Conservation (phyloP, 495 filamentous ascomycete species). For the Parathielavia appendiculata region DNA sequence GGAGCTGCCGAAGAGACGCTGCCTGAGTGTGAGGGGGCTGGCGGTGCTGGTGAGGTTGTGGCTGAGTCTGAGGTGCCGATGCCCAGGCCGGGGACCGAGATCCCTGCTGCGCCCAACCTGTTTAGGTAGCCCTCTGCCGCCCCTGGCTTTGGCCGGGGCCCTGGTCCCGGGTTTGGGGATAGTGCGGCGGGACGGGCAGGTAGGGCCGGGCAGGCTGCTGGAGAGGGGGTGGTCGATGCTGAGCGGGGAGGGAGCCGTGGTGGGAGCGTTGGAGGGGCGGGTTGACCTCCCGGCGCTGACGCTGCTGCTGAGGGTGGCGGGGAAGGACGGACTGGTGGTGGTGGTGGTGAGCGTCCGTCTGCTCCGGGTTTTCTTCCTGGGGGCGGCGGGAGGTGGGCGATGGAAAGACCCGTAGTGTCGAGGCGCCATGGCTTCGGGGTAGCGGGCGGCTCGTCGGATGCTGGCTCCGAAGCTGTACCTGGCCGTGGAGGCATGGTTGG, state of each 20-base stretch:
- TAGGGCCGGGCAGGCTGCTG: constrained; percentile 20
- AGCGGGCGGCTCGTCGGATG: constrained; percentile 35
- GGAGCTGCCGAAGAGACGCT: constrained; percentile 18
- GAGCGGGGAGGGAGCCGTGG: constrained; percentile 53
- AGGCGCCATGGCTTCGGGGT: constrained; percentile 64
- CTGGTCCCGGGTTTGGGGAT: constrained; percentile 1
- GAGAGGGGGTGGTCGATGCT: constrained; percentile 37
- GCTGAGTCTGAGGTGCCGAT: constrained; percentile 50
- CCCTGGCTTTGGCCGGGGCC: not conserved
- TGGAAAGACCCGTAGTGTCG: constrained; percentile 67
- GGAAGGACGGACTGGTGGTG: constrained; percentile 18
- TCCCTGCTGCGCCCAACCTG: constrained; percentile 68
- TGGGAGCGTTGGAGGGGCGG: constrained; percentile 62
- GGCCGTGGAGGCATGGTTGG: constrained; percentile 11
- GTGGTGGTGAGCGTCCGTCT: constrained; percentile 31
- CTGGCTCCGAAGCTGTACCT: constrained; percentile 36
- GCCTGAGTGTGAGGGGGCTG: constrained; percentile 17
- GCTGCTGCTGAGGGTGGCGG: not conserved
- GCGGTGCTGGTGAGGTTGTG: constrained; percentile 11
- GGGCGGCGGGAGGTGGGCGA: constrained; percentile 64
- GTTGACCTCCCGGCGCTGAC: not conserved
- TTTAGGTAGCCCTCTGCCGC: constrained; percentile 47
- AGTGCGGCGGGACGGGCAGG: constrained; percentile 16
- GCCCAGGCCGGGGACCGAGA: constrained; percentile 76
- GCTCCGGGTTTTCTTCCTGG: constrained; percentile 54